A percentile compares a stretch with the other conserved stretches of the same genome.
phyloP scores from a whole-genome alignment of 2,329 filamentous ascomycete genomes.

The Fusarium tupiense region DNA sequence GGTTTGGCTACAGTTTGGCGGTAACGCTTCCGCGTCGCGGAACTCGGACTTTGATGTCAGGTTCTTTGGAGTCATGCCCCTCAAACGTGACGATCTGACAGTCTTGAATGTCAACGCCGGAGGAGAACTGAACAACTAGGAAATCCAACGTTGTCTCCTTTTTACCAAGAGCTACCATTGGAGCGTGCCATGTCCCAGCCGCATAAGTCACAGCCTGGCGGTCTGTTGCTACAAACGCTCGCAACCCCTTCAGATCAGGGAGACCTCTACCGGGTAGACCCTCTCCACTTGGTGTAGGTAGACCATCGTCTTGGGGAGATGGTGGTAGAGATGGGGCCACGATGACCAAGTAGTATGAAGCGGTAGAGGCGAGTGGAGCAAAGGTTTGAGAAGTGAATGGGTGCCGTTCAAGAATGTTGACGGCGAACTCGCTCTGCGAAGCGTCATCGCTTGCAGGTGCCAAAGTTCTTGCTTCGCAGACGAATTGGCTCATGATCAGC shows the following conservation, averaged over 20 bases:
- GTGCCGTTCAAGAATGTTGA: conserved; percentile 86
- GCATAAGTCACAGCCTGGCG: conserved; percentile 91
- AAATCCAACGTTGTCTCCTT: conserved; percentile 75
- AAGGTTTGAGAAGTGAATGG: conserved; percentile 96
- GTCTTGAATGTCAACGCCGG: conserved; percentile 83
- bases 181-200: conserved; percentile 93
- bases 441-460: conserved; percentile 11
- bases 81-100: conserved; percentile 78
- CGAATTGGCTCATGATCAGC: conserved; percentile 87
- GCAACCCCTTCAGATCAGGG: conserved; percentile 76
- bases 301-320: conserved; percentile 33
- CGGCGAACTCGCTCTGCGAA: conserved; percentile 57
- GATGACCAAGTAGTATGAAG: conserved; percentile 78
- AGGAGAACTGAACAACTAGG: conserved; percentile 88
- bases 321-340: conserved; percentile 81
- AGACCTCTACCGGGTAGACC: conserved; percentile 68
- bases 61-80: conserved; percentile 48
- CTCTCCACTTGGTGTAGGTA: conserved; percentile 44
- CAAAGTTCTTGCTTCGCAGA: conserved; percentile 65
- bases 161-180: conserved; percentile 86
- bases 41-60: conserved; percentile 51
- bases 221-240: conserved; percentile 81
- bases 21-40: conserved; percentile 17
- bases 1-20: conserved; percentile 20
- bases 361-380: conserved; percentile 71